Conservation (phyloP, 805 yeast species). For the Suhomyces pyralidae region DNA sequence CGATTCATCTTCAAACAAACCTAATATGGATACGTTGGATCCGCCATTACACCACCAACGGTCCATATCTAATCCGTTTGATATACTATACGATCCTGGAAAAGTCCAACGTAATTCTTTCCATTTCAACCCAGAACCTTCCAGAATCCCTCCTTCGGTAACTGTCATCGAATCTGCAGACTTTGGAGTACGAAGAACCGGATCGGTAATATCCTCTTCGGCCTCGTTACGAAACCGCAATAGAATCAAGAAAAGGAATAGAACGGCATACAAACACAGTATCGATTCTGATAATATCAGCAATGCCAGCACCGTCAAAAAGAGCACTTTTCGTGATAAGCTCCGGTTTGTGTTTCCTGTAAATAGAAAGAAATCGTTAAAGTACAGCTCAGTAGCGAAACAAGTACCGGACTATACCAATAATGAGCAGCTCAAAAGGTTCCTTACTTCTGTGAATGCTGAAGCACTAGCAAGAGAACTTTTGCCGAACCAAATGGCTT, state of each 20-base stretch:
- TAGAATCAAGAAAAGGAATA: slow-evolving; percentile 27
- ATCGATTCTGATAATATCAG: slow-evolving; percentile 1
- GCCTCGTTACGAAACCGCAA: slow-evolving; percentile 32
- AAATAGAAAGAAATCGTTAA: slow-evolving; percentile 32
- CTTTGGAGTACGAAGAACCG: slow-evolving; percentile 17
- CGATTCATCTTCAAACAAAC: background rate
- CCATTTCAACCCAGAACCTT: background rate
- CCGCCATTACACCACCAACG: slow-evolving; percentile 8
- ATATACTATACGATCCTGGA: slow-evolving; percentile 19
- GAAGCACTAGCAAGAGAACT: slow-evolving; percentile 22
- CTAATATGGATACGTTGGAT: background rate
- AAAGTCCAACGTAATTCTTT: background rate
- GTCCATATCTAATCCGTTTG: slow-evolving; percentile 27
- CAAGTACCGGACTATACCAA: slow-evolving; percentile 19
- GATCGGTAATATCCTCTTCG: slow-evolving; percentile 28
- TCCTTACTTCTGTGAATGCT: slow-evolving; percentile 19
- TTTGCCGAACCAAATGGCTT: slow-evolving; percentile 27
- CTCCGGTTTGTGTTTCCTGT: slow-evolving; percentile 32
- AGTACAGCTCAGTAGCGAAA: slow-evolving; percentile 18
- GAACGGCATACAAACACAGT: slow-evolving; percentile 11
- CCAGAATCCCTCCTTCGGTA: slow-evolving; percentile 18
- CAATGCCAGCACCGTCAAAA: background rate
- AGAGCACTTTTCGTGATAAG: background rate
- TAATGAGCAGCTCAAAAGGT: slow-evolving; percentile 14
- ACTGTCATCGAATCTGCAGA: slow-evolving; percentile 20